Conservation (phyloP, 2,329 filamentous ascomycete species). For the Calonectria pauciramosa region DNA sequence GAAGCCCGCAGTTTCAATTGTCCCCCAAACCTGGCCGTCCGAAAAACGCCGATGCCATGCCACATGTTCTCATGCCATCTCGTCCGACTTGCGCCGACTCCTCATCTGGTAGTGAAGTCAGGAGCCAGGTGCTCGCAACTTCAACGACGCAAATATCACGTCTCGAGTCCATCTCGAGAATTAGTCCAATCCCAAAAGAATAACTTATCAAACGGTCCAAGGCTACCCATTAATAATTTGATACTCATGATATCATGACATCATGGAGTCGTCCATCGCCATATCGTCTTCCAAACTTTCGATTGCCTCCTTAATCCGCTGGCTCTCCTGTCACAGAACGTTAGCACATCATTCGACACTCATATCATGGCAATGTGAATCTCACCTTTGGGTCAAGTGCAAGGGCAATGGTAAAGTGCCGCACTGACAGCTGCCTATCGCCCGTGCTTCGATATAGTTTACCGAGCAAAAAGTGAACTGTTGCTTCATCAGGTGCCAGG, state of each 20-base stretch:
- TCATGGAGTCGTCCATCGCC: constrained; percentile 76
- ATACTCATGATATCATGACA: constrained; percentile 60
- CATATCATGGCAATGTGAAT: not conserved
- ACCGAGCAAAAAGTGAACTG: constrained; percentile 94
- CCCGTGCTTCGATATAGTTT: constrained; percentile 82
- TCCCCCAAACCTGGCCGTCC: constrained; percentile 37
- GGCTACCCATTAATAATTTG: constrained; percentile 39
- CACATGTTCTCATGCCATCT: constrained; percentile 47
- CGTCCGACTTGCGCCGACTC: constrained; percentile 36
- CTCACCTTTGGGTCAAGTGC: constrained; percentile 96
- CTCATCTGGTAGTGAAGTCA: constrained; percentile 15
- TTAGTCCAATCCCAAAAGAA: constrained; percentile 35
- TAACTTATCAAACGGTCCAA: constrained; percentile 35
- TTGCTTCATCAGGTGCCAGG: constrained; percentile 92
- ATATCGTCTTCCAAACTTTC: constrained; percentile 89
- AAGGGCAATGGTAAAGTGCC: constrained; percentile 93
- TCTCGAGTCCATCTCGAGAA: not conserved
- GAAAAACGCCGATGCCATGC: constrained; percentile 54
- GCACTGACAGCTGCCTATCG: constrained; percentile 84
- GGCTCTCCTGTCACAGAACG: constrained; percentile 76
- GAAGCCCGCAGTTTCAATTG: constrained; percentile 36
- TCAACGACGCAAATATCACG: constrained; percentile 9
- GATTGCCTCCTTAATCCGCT: constrained; percentile 96
- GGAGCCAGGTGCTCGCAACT: not conserved
- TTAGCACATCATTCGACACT: constrained; percentile 14